phyloP scores from a whole-genome alignment of 306 rosid genomes.

The Myrica gale region DNA sequence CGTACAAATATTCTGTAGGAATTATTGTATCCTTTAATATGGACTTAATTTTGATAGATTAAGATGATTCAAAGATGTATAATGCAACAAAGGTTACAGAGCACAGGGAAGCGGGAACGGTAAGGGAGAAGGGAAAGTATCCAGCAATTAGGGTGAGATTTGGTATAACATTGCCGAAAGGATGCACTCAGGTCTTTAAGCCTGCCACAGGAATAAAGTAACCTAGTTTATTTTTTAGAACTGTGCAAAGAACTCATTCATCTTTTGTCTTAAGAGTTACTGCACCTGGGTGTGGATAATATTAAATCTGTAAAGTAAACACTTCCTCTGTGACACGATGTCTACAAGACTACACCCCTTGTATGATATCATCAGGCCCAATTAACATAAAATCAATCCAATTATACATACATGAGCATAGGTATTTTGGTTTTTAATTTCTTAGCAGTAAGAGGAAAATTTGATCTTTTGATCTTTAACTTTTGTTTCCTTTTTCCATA shows the following conservation, averaged over 20 bases:
- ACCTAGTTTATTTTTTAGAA: neutral
- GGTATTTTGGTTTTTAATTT: too few species aligned
- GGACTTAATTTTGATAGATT: neutral
- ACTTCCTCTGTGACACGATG: neutral
- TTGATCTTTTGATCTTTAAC: neutral
- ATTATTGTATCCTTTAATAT: neutral
- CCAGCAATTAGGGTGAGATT: neutral
- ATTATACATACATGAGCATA: neutral
- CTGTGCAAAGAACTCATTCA: neutral
- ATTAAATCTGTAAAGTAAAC: slow-evolving; percentile 11
- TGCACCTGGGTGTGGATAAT: neutral
- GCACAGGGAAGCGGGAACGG: neutral
- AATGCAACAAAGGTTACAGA: neutral
- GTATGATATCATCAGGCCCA: neutral
- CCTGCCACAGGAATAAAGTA: neutral
- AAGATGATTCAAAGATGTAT: neutral
- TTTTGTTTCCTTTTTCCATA: neutral
- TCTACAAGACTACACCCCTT: slow-evolving; percentile 3
- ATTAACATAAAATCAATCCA: neutral
- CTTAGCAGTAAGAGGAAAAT: too few species aligned
- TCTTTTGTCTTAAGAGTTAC: neutral
- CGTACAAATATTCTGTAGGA: neutral
- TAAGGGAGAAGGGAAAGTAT: neutral
- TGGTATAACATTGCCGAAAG: neutral
- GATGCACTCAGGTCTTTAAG: neutral